These are phyloP conservation scores for Microbotryum silenes-acaulis DNA, from an alignment of 1,284 basidiomycete genomes.

Conservation along the genomic window DNA sequence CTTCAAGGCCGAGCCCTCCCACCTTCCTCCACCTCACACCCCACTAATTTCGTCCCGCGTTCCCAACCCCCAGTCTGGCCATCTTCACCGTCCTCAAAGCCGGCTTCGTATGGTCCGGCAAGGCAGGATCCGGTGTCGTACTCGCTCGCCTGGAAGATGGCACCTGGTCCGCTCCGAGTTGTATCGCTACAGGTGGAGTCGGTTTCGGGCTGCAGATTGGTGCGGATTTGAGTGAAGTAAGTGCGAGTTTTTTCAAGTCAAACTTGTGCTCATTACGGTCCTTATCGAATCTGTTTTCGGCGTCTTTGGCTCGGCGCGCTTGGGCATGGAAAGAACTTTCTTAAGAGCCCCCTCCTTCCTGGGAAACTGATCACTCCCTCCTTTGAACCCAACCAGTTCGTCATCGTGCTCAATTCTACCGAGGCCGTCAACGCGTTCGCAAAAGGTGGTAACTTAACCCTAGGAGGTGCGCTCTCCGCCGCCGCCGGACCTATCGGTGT, in stretches of 20 bases:
- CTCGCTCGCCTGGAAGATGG: slow-evolving; percentile 91
- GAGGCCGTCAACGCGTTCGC: slow-evolving; percentile 94
- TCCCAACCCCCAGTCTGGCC: slow-evolving; percentile 57
- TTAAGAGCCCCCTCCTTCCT: background rate
- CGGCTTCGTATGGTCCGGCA: slow-evolving; percentile 55
- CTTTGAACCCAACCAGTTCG: slow-evolving; percentile 43
- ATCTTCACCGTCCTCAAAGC: slow-evolving; percentile 80
- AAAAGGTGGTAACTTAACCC: slow-evolving; percentile 88
- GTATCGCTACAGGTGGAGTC: slow-evolving; percentile 87
- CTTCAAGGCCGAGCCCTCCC: too few relatives aligned
- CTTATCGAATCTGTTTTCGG: background rate
- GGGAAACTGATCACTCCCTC: background rate
- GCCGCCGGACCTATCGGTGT: slow-evolving; percentile 90
- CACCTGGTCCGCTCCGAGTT: slow-evolving; percentile 93
- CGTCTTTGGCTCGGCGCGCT: background rate
- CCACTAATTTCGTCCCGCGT: background rate
- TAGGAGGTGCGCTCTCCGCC: slow-evolving; percentile 61
- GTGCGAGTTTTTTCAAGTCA: background rate
- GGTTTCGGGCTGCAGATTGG: slow-evolving; percentile 96
- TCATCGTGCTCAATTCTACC: slow-evolving; percentile 89
- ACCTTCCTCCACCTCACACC: background rate
- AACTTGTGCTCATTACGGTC: background rate
- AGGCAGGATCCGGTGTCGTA: slow-evolving; percentile 89
- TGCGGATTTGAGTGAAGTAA: slow-evolving; percentile 44
- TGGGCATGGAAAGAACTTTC: too few relatives aligned